Base-by-base conservation (phyloP, 495 filamentous ascomycete genomes). In the Penicillium odoratum region DNA sequence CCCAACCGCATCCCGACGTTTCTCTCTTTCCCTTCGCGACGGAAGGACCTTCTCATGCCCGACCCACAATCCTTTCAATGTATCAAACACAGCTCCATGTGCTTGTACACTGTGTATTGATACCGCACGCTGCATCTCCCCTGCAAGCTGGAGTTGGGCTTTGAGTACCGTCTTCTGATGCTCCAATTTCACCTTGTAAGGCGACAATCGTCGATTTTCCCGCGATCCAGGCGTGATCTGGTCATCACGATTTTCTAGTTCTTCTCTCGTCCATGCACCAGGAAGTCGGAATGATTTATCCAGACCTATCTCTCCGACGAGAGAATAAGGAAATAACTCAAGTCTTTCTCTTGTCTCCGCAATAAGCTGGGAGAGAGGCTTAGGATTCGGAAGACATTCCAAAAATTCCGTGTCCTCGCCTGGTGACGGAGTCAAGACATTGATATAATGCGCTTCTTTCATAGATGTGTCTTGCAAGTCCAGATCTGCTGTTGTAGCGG, bases 91-190 rank as follows among this genome's bases (percentile, higher is more conserved):
- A 1, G 86, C 75, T 0, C 94, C 95, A 64, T 97, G 94, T 0
- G 89, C 91, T 68, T 94, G 89, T 15, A 98, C 95, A 26, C 93
- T 92, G 66, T 98, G 94, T 0, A 98, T 79, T 13, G 90, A 93
- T 3, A 93, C 94, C 0, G 92, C 82, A 15, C 93, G 81, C 28
- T 83, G 79, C 75, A 96, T 75, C 66, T 92, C 86, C 9, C 90
- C 93, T 0, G 94, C 95, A 30, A 98, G 79, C 21, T 81, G 76
- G n/a, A 98, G 79, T 71, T 98, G 94, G 5, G 91, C 86, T 64
- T 84, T 81, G 9, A 98, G 74, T 7, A 98, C 68, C 33, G 73
- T 75, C 47, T 82, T 81, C 71, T 98, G 94, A 66, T 98, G 94
- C 7, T 84, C 70, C 69, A 92, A 80, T 33, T 85, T 79, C 21